Base-by-base conservation (phyloP, 2,329 filamentous ascomycete genomes). In the Allantophomopsis cytisporea region DNA sequence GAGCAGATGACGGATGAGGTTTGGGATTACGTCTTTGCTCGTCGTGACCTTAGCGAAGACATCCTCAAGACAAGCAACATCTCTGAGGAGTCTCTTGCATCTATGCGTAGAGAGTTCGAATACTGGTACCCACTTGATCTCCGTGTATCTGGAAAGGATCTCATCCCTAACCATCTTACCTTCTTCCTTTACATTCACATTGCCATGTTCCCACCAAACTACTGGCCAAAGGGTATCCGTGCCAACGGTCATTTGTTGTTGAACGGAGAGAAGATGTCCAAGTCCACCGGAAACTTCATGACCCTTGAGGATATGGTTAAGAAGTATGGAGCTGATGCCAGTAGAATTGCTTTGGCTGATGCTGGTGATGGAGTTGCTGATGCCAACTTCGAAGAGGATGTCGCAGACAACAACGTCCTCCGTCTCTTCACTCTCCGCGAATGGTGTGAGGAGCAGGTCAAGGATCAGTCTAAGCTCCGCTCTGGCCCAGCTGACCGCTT, bases 221-320 rank as follows among this genome's bases (percentile, higher is more conserved):
- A 87, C 67, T 95, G 89, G 87, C 91, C 91, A 10, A 73, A 73
- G 38, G 79, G 79, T 45, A 72, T 96, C 48, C 82, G 91, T 47
- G 80, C 83, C 45, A 98, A 98, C 56, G 91, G 91, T 2, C 89
- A 96, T 63, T 65, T 96, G 53, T 76, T 94, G 60, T 70, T 98
- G 47, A 98, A 98, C 58, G 89, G 89, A 37, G 85, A 94, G 58
- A 98, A 98, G 73, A 98, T 98, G 91, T 83, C 79, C 59, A 98
- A 98, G 68, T 89, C 82, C 39, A 95, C 88, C 0, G 91, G 91
- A 45, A 98, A 96, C 65, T 98, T 98, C 68, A 71, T 98, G 59
- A 96, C 91, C 10, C 69, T 96, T 39, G 73, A 79, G 39, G 84
- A 95, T 45, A 73, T 88, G 21, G 81, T 89, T 12, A 73, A 79